These are phyloP conservation scores for Fusarium kyushuense DNA, from an alignment of 2,329 filamentous ascomycete genomes.

Conservation along the genomic window DNA sequence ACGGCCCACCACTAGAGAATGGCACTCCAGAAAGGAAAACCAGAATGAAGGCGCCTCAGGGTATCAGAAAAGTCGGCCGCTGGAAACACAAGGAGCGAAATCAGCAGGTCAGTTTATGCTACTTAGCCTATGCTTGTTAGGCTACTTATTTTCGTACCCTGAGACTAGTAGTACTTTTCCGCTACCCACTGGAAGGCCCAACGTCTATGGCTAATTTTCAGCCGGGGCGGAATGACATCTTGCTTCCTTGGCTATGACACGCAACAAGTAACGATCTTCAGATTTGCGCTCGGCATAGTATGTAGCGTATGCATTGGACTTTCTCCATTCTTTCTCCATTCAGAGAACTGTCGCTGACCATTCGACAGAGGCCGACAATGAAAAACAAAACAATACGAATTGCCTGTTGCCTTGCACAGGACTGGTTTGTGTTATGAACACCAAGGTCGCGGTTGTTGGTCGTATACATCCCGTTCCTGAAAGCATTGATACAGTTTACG, in stretches of 20 bases:
- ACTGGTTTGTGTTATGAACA: background rate
- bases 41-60: background rate
- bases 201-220: conserved; percentile 36
- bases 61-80: too few relatives aligned
- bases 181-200: too few relatives aligned
- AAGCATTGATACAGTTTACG: conserved; percentile 15
- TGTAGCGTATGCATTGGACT: conserved; percentile 9
- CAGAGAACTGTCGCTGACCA: conserved; percentile 1
- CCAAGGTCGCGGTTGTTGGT: background rate
- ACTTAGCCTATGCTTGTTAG: too few relatives aligned
- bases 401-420: conserved; percentile 10
- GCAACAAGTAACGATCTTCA: conserved; percentile 37
- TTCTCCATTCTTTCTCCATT: conserved; percentile 16
- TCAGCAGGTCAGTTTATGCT: too few relatives aligned
- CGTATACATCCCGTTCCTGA: conserved; percentile 15
- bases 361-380: background rate
- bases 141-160: too few relatives aligned
- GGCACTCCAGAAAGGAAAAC: background rate
- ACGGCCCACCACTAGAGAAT: conserved; percentile 10
- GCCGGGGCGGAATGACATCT: conserved; percentile 39
- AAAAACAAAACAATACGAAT: conserved; percentile 16
- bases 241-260: conserved; percentile 29
- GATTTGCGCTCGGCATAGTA: conserved; percentile 2
- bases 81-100: too few relatives aligned
- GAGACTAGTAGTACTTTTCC: too few relatives aligned